Evolutionary conservation across 306 rosid species (phyloP), one percentile per base, ranked within the genome.

Genomic region (Dryas drummondii): DNA sequence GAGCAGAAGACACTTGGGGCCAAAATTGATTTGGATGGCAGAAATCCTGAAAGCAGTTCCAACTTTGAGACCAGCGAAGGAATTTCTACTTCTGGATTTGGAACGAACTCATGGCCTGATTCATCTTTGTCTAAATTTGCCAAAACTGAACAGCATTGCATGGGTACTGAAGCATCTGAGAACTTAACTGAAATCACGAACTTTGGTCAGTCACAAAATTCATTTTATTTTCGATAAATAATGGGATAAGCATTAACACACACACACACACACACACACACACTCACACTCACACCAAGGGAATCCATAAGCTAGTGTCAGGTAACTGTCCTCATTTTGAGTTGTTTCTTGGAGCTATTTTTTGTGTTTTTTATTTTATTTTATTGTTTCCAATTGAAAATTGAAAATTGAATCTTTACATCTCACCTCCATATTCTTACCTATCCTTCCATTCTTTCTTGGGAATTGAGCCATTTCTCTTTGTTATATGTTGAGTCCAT

Each of bases 1-100:
- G 87, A 88, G 70, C 90, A 82, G 82, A 86, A 87, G 87, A 81
- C 66, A 71, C 78, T 80, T 10, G 88, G 73, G 79, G 66, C 79
- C 58, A 85, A 86, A 76, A 68, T 50, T 76, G 88, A 83, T 81
- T 79, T 76, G 79, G 60, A 79, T 54, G 83, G 70, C 44, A 86
- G 84, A 68, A 81, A 74, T 81, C 76, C 76, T 7, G 91, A 88
- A 81, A 81, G 81, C 80, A 77, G 84, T 80, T 80, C 87, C 53
- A 79, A 72, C 73, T 79, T 81, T 47, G 81, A 77, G 46, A 78
- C 13, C 37, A 63, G 70, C 66, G 84, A 75, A 78, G 87, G 80
- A 79, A 63, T 76, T 80, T 73, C 90, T 79, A 82, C 80, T 74
- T 81, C 87, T 53, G 90, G 83, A 76, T 78, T 76, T 77, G 89